Evolutionary conservation across 2,329 filamentous ascomycete species (phyloP), one percentile per base, ranked within the genome.

Genomic region (Fusarium sp.): DNA sequence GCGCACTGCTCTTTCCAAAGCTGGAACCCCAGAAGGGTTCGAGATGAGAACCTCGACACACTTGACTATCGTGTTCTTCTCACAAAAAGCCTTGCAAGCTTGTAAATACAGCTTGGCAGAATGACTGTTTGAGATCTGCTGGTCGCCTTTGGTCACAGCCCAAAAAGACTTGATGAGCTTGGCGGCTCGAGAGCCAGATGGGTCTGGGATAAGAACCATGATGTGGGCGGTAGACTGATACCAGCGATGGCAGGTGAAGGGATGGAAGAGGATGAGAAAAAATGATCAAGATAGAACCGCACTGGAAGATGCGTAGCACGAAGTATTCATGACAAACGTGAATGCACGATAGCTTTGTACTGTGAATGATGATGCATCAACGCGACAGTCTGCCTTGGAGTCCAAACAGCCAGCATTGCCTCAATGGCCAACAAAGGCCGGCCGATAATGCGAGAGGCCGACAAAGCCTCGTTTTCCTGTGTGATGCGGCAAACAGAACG

Each of bases 71-170:
- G 66, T 53, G 7, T 66, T 45, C 14, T 71, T 61, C 4, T 46
- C 38, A 7, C 64, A 69, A 7, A 68, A 61, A 4, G 36, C 14
- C 6, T 60, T 39, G 0, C 66, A 72, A 2, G 74, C 75, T 31
- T 77, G 67, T 2, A 78, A 40, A 31, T 77, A 80, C 9, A 76
- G 52, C 9, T 66, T 68, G 1, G 77, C 77, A 15, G 73, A 70
- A 6, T 58, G 60, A 9, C 39, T 7, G 46, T 43, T 62, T 3
- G 43, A 40, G 43, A 75, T 55, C 14, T 56, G 56, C 7, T 70
- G 63, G 2, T 71, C 55, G 22, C 63, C 73, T 34, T 72, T 72
- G 10, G 46, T 55, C 8, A 69, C 46, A 5, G 45, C 53, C 51
- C 59, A 64, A 53, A 75, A 74, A 6, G 68, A 50, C 13, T 38